These are phyloP conservation scores for Nicotiana noctiflora DNA, from an alignment of 257 asterid species.

Conservation along the genomic window DNA sequence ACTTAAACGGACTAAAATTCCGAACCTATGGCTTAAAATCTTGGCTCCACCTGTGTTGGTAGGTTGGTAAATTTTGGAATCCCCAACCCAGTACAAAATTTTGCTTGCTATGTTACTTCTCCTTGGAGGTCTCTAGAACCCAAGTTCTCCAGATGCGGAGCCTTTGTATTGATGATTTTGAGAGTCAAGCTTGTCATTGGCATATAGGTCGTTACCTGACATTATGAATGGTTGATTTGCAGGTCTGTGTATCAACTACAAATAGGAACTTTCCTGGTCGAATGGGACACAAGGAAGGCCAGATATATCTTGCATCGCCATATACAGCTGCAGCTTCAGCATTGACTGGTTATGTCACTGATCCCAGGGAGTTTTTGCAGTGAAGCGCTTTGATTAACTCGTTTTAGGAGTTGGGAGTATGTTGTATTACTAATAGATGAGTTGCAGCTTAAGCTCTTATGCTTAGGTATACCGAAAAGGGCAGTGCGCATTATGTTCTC, in stretches of 20 bases:
- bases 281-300: conserved; percentile 98
- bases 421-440: not conserved
- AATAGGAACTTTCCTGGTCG: conserved; percentile 93
- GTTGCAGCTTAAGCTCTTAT: not conserved
- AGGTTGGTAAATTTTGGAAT: not conserved
- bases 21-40: too few relatives aligned
- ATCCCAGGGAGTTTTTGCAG: conserved; percentile 85
- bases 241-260: conserved; percentile 91
- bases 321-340: conserved; percentile 99
- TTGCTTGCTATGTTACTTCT: too few relatives aligned
- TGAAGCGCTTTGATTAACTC: conserved; percentile 19
- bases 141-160: not conserved
- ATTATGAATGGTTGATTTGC: conserved; percentile 5
- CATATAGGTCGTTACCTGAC: not conserved
- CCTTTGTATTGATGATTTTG: not conserved
- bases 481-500: not conserved
- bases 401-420: conserved; percentile 2
- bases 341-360: conserved; percentile 86
- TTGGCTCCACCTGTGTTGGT: not conserved
- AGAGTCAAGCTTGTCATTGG: not conserved
- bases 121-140: too few relatives aligned
- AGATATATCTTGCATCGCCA: conserved; percentile 95
- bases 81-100: not conserved
- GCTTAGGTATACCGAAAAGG: not conserved
- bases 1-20: too few relatives aligned